Percentiles rank a stretch among this genome's conserved stretches.
Evolutionary conservation across 768 basidiomycete species (phyloP).

Genomic region (Agrocybe chaxingu): DNA sequence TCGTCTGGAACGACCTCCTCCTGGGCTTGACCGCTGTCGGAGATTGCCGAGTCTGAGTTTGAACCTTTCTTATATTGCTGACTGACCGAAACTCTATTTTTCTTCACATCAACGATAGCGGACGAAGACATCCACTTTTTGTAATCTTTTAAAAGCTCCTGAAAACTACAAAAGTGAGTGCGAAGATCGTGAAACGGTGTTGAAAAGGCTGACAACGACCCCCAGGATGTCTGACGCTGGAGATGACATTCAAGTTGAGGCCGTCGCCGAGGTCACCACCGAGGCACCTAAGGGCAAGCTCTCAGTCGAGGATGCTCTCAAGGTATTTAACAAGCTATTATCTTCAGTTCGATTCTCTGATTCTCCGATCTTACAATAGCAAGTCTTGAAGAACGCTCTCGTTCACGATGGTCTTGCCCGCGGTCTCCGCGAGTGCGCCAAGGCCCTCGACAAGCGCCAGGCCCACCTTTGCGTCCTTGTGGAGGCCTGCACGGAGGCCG

Average conservation of each 20-base stretch:
- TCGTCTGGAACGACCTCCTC: conserved; percentile 21
- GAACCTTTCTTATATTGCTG: conserved; percentile 31
- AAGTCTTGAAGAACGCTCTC: conserved; percentile 98
- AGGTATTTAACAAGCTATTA: conserved; percentile 41
- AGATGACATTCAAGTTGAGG: conserved; percentile 87
- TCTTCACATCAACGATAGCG: conserved; percentile 90
- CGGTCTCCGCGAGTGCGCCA: conserved; percentile 95
- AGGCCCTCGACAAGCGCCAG: conserved; percentile 98
- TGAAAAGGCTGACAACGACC: conserved; percentile 8
- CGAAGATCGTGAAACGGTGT: background rate
- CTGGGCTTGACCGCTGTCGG: conserved; percentile 25
- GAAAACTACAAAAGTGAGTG: conserved; percentile 39
- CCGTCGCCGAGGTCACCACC: conserved; percentile 67
- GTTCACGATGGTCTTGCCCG: conserved; percentile 98
- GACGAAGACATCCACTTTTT: conserved; percentile 76
- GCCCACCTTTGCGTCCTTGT: conserved; percentile 98
- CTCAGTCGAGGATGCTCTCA: conserved; percentile 91
- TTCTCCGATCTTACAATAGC: conserved; percentile 40
- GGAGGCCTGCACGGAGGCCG: conserved; percentile 98
- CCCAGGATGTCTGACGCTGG: conserved; percentile 94
- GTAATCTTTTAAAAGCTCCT: conserved; percentile 23
- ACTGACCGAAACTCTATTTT: conserved; percentile 44
- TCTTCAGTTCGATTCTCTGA: background rate
- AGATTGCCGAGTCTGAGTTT: conserved; percentile 50
- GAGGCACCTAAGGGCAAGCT: conserved; percentile 95